These are phyloP conservation scores for Podospora didyma DNA, from an alignment of 495 filamentous ascomycete species.

Conservation along the genomic window DNA sequence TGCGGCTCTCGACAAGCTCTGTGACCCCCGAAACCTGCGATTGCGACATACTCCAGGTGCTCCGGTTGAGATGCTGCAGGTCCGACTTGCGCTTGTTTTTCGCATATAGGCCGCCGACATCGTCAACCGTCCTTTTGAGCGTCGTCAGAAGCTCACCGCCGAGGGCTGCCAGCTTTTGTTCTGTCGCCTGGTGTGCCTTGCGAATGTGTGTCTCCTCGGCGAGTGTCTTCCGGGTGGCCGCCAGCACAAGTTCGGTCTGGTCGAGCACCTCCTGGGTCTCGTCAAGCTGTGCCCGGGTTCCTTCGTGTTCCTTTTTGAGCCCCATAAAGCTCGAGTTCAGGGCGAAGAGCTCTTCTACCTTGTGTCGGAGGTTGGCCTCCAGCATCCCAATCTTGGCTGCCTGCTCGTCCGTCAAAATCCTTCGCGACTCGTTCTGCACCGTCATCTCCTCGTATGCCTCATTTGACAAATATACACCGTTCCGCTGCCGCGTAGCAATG, in stretches of 20 bases:
- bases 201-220: slow-evolving; percentile 76
- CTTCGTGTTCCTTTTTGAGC: slow-evolving; percentile 82
- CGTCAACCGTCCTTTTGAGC: slow-evolving; percentile 67
- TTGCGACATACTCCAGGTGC: slow-evolving; percentile 73
- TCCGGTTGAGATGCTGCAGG: slow-evolving; percentile 73
- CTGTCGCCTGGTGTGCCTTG: slow-evolving; percentile 81
- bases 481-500: slow-evolving; percentile 86
- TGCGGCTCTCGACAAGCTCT: slow-evolving; percentile 64
- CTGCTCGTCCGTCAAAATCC: slow-evolving; percentile 90
- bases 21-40: slow-evolving; percentile 70
- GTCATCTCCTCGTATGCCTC: slow-evolving; percentile 84
- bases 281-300: slow-evolving; percentile 63
- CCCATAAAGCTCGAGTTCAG: slow-evolving; percentile 79
- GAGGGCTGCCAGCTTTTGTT: slow-evolving; percentile 65
- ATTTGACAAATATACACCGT: slow-evolving; percentile 87
- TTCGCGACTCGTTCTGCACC: slow-evolving; percentile 84
- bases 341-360: slow-evolving; percentile 83
- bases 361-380: slow-evolving; percentile 83
- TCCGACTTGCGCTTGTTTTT: slow-evolving; percentile 81
- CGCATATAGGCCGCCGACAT: slow-evolving; percentile 74
- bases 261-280: slow-evolving; percentile 76
- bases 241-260: slow-evolving; percentile 79
- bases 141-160: slow-evolving; percentile 73
- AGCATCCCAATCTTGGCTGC: slow-evolving; percentile 87
- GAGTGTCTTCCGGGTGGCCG: slow-evolving; percentile 67